phyloP scores from a whole-genome alignment of 2,329 filamentous ascomycete genomes.

The Grosmannia serpens region DNA sequence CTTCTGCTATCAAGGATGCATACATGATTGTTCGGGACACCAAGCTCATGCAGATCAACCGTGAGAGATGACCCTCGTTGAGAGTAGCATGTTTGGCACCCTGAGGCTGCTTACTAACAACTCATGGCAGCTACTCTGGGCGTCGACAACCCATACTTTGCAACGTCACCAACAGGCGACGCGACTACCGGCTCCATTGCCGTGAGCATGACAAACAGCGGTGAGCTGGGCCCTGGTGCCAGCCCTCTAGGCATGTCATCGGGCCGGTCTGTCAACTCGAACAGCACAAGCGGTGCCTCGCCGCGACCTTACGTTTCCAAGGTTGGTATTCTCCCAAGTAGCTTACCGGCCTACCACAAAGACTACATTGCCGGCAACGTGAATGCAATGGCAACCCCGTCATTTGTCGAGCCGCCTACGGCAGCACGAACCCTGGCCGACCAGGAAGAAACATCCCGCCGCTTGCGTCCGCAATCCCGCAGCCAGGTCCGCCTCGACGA shows the following conservation, averaged over 20 bases:
- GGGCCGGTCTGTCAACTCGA: slow-evolving; percentile 40
- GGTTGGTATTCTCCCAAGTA: slow-evolving; percentile 83
- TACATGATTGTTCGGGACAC: slow-evolving; percentile 98
- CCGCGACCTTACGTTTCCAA: slow-evolving; percentile 61
- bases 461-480: slow-evolving; percentile 75
- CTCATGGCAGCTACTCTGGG: slow-evolving; percentile 34
- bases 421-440: slow-evolving; percentile 55
- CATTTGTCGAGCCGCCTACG: slow-evolving; percentile 34
- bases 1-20: slow-evolving; percentile 96
- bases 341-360: slow-evolving; percentile 79
- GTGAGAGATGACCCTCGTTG: slow-evolving; percentile 42
- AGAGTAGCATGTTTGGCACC: neutral
- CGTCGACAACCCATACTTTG: slow-evolving; percentile 29
- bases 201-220: slow-evolving; percentile 27
- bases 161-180: slow-evolving; percentile 33
- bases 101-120: slow-evolving; percentile 16
- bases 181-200: slow-evolving; percentile 45
- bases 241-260: slow-evolving; percentile 46
- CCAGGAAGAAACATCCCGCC: slow-evolving; percentile 67
- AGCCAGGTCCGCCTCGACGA: slow-evolving; percentile 59
- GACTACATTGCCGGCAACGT: slow-evolving; percentile 63
- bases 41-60: slow-evolving; percentile 89
- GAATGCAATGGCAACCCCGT: slow-evolving; percentile 32
- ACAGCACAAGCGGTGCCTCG: slow-evolving; percentile 31
- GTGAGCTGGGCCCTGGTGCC: slow-evolving; percentile 24